Base-by-base conservation (phyloP, 1,139 yeast species). In the Saccharomyces uvarum region DNA sequence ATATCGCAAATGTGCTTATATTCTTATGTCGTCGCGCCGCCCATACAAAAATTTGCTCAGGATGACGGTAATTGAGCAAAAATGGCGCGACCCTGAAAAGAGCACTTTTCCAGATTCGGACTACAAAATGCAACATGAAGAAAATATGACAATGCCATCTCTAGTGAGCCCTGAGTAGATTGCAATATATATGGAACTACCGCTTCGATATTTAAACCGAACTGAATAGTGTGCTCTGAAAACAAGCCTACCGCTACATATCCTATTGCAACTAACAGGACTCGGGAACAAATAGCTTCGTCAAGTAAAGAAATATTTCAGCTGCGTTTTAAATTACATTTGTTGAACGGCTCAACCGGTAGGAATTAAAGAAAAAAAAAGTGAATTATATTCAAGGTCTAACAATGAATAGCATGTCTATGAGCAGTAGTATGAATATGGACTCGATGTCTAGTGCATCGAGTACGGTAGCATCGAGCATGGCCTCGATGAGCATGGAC, bases 401-500 rank as follows among this genome's bases (percentile, higher is more conserved):
- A 38, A 38, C 6, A 24, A 38, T 38, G 44, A 13, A 38, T 19
- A 24, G 44, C 19, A 38, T 38, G 44, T 19, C 24, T 11, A 46
- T 27, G 31, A n/a, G 19, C 8, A 31, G 38, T 9, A 31, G 26
- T 21, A 27, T 11, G 28, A 26, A 13, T 24, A 49, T 49, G 51
- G 51, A 49, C 26, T 19, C 47, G 14, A 49, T 49, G 51, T 49
- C 51, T 13, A 49, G 41, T 41, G 31, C 26, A 24, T 24, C 28
- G 29, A 33, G 27, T 26, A 33, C 51, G 7, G 21, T 49, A 42
- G 41, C 51, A 41, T 41, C 46, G 51, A 47, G 29, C 19, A 49
- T 49, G 51, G 27, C 51, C 3, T 49, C 51, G 44, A 49, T 49
- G 51, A 14, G 47, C 31, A 49, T 14, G 32, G 31, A 26, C 27